A percentile compares a stretch with the other conserved stretches of the same genome.
These are phyloP conservation scores for Blakeslea trispora DNA, from an alignment of 371 early-diverging fungal species.

Conservation along the genomic window DNA sequence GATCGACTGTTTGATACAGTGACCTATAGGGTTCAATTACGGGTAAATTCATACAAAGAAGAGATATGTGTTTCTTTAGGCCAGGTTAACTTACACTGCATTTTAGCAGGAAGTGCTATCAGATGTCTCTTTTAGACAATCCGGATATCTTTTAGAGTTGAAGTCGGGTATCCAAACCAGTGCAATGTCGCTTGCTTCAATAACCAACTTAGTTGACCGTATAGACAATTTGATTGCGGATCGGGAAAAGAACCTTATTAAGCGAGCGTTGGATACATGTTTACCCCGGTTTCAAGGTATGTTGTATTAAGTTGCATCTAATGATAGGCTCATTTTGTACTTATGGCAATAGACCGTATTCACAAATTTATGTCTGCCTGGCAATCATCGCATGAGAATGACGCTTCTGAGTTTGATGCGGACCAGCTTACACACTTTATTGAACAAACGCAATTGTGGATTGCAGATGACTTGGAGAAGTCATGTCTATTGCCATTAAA, in stretches of 20 bases:
- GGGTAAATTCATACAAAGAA: conserved; percentile 14
- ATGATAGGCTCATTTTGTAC: too few species aligned
- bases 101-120: conserved; percentile 13
- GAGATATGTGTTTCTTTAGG: background rate
- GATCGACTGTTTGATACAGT: conserved; percentile 25
- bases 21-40: conserved; percentile 14
- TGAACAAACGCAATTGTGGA: conserved; percentile 47
- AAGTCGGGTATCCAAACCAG: conserved; percentile 9
- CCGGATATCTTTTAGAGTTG: conserved; percentile 17
- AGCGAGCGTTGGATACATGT: conserved; percentile 19
- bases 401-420: conserved; percentile 13
- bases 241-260: conserved; percentile 36
- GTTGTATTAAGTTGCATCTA: too few species aligned
- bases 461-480: conserved; percentile 32
- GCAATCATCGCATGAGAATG: background rate
- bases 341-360: conserved; percentile 21
- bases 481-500: conserved; percentile 40
- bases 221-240: conserved; percentile 18
- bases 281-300: conserved; percentile 29
- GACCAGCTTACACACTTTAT: conserved; percentile 29
- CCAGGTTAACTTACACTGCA: background rate
- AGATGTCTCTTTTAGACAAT: conserved; percentile 18
- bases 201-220: conserved; percentile 22
- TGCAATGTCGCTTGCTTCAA: conserved; percentile 17
- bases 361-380: conserved; percentile 11